Conservation (phyloP, 208 protist genomes). For the Acanthamoeba royreba region DNA sequence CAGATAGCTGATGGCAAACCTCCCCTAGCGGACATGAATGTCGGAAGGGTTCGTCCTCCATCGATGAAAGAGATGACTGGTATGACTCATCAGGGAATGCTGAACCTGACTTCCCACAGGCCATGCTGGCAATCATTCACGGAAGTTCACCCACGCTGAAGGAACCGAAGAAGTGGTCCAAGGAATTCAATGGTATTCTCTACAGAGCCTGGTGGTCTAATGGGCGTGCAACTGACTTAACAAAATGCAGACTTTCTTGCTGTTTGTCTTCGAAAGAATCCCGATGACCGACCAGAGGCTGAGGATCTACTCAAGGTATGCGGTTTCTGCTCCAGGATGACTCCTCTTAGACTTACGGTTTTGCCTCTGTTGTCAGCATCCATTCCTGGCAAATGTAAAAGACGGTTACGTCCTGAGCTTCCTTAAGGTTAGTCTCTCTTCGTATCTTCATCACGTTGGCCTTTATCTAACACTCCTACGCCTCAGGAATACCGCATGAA, state of each 20-base stretch:
- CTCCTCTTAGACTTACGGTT: not conserved
- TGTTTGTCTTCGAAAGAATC: not conserved
- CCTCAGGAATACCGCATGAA: not conserved
- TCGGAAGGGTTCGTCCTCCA: not conserved
- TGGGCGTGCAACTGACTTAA: not conserved
- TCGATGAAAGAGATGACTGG: not conserved
- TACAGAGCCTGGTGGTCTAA: not conserved
- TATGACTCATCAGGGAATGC: not conserved
- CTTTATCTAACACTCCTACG: not conserved
- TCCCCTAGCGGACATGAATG: conserved; percentile 41
- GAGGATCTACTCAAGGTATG: conserved; percentile 1
- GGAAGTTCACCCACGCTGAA: conserved; percentile 19
- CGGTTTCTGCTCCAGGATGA: not conserved
- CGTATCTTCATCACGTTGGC: not conserved
- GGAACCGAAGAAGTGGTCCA: conserved; percentile 39
- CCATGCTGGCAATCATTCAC: conserved; percentile 36
- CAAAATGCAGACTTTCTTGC: not conserved
- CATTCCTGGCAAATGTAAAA: not conserved
- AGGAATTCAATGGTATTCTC: not conserved
- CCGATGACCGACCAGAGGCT: not conserved
- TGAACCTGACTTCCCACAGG: not conserved
- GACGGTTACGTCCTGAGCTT: conserved; percentile 9
- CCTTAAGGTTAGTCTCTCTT: not conserved
- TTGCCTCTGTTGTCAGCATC: not conserved
- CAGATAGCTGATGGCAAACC: conserved; percentile 50